phyloP scores from a whole-genome alignment of 805 yeast species.

The Wickerhamiella nectarea region DNA sequence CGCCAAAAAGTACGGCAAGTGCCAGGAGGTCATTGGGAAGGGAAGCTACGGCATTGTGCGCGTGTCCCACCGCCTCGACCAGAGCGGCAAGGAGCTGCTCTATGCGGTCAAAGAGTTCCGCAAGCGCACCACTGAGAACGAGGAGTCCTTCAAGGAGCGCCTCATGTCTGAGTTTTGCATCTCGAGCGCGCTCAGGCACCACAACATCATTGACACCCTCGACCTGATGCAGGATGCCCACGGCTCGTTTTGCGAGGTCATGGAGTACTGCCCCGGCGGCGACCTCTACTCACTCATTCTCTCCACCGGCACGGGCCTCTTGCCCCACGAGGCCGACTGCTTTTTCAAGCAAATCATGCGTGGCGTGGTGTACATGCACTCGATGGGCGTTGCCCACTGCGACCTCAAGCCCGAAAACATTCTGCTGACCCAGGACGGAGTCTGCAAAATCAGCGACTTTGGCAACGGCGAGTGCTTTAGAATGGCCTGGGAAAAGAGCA shows the following conservation, averaged over 20 bases:
- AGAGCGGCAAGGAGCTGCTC: conserved; percentile 30
- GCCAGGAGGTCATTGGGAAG: conserved; percentile 87
- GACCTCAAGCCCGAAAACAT: conserved; percentile 85
- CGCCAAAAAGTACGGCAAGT: conserved; percentile 80
- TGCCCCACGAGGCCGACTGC: conserved; percentile 68
- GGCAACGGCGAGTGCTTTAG: conserved; percentile 86
- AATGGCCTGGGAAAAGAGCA: conserved; percentile 75
- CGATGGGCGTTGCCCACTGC: conserved; percentile 87
- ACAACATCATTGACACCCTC: conserved; percentile 61
- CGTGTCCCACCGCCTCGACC: conserved; percentile 50
- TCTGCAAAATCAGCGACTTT: conserved; percentile 65
- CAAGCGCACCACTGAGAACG: conserved; percentile 44
- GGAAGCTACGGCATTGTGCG: conserved; percentile 93
- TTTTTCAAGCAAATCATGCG: conserved; percentile 73
- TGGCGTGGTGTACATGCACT: conserved; percentile 76
- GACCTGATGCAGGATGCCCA: conserved; percentile 67
- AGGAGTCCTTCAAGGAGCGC: conserved; percentile 48
- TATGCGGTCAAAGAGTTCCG: conserved; percentile 72
- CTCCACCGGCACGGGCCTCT: conserved; percentile 39
- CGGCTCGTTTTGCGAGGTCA: conserved; percentile 70
- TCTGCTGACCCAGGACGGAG: conserved; percentile 51
- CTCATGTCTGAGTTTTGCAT: conserved; percentile 86
- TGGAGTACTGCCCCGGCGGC: conserved; percentile 92
- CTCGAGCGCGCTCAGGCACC: conserved; percentile 60
- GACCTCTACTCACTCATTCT: conserved; percentile 52